phyloP scores from a whole-genome alignment of 768 basidiomycete genomes.

The Leccinellum rugosiceps region DNA sequence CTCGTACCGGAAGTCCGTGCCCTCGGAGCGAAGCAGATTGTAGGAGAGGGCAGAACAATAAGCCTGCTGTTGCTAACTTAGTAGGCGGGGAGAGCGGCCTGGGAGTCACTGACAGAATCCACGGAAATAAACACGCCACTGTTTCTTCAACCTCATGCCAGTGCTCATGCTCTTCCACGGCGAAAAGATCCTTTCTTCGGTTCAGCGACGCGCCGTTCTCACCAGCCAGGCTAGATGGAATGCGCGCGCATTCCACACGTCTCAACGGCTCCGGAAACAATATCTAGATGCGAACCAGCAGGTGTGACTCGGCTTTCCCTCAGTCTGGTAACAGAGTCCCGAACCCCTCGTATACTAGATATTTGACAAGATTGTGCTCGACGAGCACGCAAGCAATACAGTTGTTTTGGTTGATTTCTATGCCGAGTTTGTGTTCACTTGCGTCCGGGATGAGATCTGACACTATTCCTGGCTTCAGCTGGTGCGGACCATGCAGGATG shows the following conservation, averaged over 20 bases:
- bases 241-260: conserved; percentile 39
- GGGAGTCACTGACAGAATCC: background rate
- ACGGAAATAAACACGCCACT: background rate
- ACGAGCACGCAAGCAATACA: conserved; percentile 39
- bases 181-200: conserved; percentile 1
- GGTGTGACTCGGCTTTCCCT: conserved; percentile 32
- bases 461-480: conserved; percentile 39
- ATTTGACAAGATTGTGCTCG: conserved; percentile 32
- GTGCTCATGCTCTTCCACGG: conserved; percentile 17
- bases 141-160: background rate
- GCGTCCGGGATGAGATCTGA: conserved; percentile 3
- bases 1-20: too few species aligned
- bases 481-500: conserved; percentile 75
- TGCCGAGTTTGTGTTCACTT: conserved; percentile 57
- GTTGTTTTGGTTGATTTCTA: conserved; percentile 77
- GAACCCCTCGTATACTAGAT: conserved; percentile 25
- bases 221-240: conserved; percentile 23
- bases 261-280: conserved; percentile 31
- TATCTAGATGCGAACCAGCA: conserved; percentile 45
- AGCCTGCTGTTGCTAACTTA: background rate
- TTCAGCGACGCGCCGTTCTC: conserved; percentile 4
- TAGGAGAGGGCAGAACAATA: background rate
- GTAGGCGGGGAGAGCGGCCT: background rate
- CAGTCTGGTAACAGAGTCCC: background rate
- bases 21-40: too few species aligned